These are phyloP conservation scores for Geosmithia flava DNA, from an alignment of 2,329 filamentous ascomycete species.

Conservation along the genomic window DNA sequence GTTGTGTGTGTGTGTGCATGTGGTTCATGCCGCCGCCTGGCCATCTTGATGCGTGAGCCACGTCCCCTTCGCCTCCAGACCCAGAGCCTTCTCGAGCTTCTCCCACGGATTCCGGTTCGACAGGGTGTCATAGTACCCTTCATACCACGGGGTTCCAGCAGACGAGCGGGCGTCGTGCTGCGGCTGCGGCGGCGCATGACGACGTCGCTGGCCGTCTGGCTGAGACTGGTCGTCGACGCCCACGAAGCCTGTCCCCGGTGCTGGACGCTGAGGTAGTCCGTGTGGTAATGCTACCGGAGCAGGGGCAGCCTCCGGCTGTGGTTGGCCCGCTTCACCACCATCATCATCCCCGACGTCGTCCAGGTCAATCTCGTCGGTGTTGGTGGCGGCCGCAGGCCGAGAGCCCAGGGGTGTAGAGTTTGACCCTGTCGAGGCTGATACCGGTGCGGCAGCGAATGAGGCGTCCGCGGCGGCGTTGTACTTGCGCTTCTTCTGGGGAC, in stretches of 20 bases:
- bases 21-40: neutral
- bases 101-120: constrained; percentile 67
- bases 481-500: constrained; percentile 50
- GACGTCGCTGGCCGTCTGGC: neutral
- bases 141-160: constrained; percentile 36
- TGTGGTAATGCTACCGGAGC: neutral
- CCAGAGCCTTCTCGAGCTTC: constrained; percentile 33
- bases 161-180: constrained; percentile 13
- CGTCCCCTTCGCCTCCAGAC: constrained; percentile 27
- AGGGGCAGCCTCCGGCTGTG: neutral
- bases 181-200: neutral
- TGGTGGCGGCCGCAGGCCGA: constrained; percentile 10
- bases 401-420: constrained; percentile 22
- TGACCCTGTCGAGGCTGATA: constrained; percentile 18
- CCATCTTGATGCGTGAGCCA: constrained; percentile 24
- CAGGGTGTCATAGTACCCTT: constrained; percentile 55
- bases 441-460: constrained; percentile 9
- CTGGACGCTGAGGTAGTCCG: constrained; percentile 19
- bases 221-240: neutral
- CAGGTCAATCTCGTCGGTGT: constrained; percentile 33
- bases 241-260: constrained; percentile 3
- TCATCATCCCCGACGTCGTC: constrained; percentile 21
- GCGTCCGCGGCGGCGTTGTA: constrained; percentile 39
- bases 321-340: neutral
- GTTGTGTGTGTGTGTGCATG: neutral